phyloP scores from a whole-genome alignment of 345 rosid species.

The Laguncularia racemosa region DNA sequence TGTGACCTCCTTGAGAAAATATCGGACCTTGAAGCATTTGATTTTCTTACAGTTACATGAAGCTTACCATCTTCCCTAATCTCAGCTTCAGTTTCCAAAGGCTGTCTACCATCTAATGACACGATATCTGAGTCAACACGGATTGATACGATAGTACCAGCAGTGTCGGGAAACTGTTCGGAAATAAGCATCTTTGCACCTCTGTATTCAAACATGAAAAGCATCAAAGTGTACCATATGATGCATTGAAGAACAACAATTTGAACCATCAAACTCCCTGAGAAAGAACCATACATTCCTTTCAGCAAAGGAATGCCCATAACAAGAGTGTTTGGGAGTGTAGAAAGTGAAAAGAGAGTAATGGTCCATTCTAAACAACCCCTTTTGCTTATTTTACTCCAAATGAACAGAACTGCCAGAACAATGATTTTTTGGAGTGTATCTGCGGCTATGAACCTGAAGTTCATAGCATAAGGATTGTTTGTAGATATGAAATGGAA shows the following conservation, averaged over 20 bases:
- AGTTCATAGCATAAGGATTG: slow-evolving; percentile 18
- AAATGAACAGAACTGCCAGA: no score
- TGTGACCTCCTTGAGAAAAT: slow-evolving; percentile 23
- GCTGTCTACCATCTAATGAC: slow-evolving; percentile 26
- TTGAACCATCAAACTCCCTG: no score
- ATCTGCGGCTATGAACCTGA: no score
- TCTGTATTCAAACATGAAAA: slow-evolving; percentile 27
- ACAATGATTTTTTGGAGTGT: no score
- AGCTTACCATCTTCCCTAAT: slow-evolving; percentile 28
- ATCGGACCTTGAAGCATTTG: slow-evolving; percentile 24
- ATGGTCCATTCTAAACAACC: slow-evolving; percentile 19
- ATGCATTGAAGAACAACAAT: slow-evolving; percentile 24
- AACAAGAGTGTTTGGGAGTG: slow-evolving; percentile 23
- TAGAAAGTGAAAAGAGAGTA: slow-evolving; percentile 24
- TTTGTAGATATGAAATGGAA: slow-evolving; percentile 18
- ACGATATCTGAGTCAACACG: slow-evolving; percentile 26
- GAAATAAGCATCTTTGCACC: slow-evolving; percentile 26
- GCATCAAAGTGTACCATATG: slow-evolving; percentile 15
- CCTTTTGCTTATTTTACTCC: no score
- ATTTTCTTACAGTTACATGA: slow-evolving; percentile 25
- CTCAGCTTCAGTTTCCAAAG: slow-evolving; percentile 29
- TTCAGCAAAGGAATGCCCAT: slow-evolving; percentile 25
- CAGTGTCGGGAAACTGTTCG: slow-evolving; percentile 28
- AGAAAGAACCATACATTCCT: slow-evolving; percentile 20
- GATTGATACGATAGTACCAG: slow-evolving; percentile 21